These are phyloP conservation scores for Cryphonectria nitschkei DNA, from an alignment of 2,329 filamentous ascomycete species.

Conservation along the genomic window DNA sequence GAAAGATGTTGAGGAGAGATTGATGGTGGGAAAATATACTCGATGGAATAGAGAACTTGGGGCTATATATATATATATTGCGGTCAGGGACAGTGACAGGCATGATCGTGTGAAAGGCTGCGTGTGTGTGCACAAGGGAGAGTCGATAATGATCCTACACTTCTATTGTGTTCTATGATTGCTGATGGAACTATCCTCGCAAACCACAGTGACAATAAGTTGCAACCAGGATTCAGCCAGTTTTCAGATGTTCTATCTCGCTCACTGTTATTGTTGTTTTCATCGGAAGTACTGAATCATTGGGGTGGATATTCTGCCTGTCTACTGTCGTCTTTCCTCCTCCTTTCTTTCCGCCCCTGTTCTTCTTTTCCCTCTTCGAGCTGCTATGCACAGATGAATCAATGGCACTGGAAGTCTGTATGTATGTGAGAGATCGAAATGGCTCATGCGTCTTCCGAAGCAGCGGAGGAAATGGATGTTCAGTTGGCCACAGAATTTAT, in stretches of 20 bases:
- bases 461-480: too few species aligned
- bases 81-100: neutral
- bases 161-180: neutral
- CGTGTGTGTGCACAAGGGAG: neutral
- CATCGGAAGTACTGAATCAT: neutral
- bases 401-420: too few species aligned
- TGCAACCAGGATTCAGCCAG: neutral
- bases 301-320: too few species aligned
- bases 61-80: neutral
- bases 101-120: neutral
- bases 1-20: neutral
- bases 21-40: neutral
- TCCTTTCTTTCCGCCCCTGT: too few species aligned
- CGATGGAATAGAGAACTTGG: neutral
- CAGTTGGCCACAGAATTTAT: too few species aligned
- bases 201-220: neutral
- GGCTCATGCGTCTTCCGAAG: too few species aligned
- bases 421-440: too few species aligned
- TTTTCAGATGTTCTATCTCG: neutral
- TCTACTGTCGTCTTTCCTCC: too few species aligned
- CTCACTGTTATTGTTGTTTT: neutral
- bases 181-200: neutral
- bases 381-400: too few species aligned
- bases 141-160: neutral
- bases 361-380: too few species aligned